phyloP scores from a whole-genome alignment of 2,329 filamentous ascomycete species.

The Hymenoscyphus linearis region DNA sequence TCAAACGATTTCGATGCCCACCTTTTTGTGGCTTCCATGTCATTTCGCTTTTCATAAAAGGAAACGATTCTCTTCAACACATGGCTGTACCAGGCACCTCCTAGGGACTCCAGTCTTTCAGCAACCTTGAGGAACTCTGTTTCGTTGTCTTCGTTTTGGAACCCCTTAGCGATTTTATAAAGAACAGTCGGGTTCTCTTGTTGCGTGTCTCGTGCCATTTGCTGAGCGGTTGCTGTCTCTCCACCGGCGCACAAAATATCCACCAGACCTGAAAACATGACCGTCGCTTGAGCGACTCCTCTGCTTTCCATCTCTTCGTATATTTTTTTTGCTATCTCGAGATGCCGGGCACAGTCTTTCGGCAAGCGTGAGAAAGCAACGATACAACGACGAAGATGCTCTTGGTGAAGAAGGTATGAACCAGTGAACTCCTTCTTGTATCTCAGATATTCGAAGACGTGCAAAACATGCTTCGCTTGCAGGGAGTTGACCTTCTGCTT shows the following conservation, averaged over 20 bases:
- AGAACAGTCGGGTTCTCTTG: conserved; percentile 22
- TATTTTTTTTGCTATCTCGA: conserved; percentile 23
- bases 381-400: conserved; percentile 17
- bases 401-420: conserved; percentile 9
- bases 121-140: conserved; percentile 52
- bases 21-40: conserved; percentile 55
- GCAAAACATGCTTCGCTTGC: conserved; percentile 56
- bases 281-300: not conserved
- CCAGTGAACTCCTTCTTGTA: conserved; percentile 24
- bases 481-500: conserved; percentile 53
- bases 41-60: too few species aligned
- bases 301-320: conserved; percentile 16
- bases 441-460: conserved; percentile 58
- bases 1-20: conserved; percentile 56
- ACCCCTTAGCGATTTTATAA: conserved; percentile 49
- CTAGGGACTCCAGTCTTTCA: conserved; percentile 44
- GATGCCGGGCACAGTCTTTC: conserved; percentile 19
- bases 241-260: conserved; percentile 22
- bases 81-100: too few species aligned
- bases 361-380: conserved; percentile 20
- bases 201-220: conserved; percentile 2
- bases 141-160: conserved; percentile 55
- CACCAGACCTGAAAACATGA: conserved; percentile 5
- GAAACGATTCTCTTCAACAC: too few species aligned
- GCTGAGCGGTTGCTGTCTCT: conserved; percentile 23